Evolutionary conservation across 2,329 filamentous ascomycete species (phyloP).

Genomic region (Aspergillus sp.): DNA sequence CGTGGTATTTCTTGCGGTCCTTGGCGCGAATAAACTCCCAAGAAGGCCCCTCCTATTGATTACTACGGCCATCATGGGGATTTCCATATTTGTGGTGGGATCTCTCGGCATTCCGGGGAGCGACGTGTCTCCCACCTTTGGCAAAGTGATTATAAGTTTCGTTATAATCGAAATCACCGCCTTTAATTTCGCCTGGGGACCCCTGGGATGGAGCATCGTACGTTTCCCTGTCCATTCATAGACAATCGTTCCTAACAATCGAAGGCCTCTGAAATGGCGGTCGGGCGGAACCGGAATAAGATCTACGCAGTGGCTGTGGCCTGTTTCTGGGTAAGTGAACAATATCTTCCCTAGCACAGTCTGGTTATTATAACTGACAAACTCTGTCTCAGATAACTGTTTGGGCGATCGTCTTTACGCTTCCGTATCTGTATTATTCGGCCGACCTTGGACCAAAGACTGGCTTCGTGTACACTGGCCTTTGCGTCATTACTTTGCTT

Average conservation of each 20-base stretch:
- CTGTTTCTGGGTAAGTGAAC: neutral
- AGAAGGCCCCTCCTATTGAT: neutral
- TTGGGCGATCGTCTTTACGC: slow-evolving; percentile 1
- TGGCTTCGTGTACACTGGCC: neutral
- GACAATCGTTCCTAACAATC: neutral
- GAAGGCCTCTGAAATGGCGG: neutral
- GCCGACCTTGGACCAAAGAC: neutral
- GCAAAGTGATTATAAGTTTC: neutral
- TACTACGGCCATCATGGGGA: neutral
- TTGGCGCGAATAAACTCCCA: no score
- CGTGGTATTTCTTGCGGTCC: neutral
- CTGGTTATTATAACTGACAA: neutral
- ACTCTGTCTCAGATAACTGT: neutral
- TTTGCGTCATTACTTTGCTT: neutral
- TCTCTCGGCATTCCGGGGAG: neutral
- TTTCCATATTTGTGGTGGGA: slow-evolving; percentile 3
- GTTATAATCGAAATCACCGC: slow-evolving; percentile 2
- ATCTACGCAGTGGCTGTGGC: neutral
- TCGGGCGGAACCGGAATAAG: slow-evolving; percentile 2
- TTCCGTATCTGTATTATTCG: neutral
- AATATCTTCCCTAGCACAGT: no score
- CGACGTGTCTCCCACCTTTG: neutral
- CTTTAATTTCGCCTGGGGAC: slow-evolving; percentile 3
- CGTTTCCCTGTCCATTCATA: neutral
- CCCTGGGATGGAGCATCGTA: neutral